These are phyloP conservation scores for Pilatotrama ljubarskyi DNA, from an alignment of 768 basidiomycete genomes.

Conservation along the genomic window DNA sequence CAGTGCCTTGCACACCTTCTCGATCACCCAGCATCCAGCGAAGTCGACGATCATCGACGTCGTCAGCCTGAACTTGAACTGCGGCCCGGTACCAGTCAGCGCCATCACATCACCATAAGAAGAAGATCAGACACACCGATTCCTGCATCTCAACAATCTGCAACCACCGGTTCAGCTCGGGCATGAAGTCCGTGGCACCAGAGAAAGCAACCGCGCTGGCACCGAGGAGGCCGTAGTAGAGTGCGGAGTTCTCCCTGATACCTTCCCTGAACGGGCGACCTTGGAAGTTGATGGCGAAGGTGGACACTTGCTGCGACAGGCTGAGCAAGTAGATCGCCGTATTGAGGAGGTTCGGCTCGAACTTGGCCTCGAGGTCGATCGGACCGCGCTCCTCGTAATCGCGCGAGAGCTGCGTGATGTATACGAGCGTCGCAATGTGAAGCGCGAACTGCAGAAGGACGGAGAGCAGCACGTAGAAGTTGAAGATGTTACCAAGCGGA, in stretches of 20 bases:
- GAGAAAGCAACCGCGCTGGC: constrained; percentile 90
- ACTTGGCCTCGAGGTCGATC: constrained; percentile 95
- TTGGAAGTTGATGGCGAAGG: constrained; percentile 97
- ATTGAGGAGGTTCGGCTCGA: constrained; percentile 92
- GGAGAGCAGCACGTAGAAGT: constrained; percentile 90
- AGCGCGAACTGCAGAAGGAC: constrained; percentile 92
- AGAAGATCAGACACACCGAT: constrained; percentile 49
- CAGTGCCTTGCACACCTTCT: constrained; percentile 76
- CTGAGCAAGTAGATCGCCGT: constrained; percentile 96
- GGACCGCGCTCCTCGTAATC: constrained; percentile 72
- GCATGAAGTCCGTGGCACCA: constrained; percentile 92
- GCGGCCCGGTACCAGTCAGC: background rate
- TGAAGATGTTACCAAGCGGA: constrained; percentile 95
- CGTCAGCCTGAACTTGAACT: constrained; percentile 87
- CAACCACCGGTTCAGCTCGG: constrained; percentile 94
- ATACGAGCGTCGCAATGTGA: constrained; percentile 87
- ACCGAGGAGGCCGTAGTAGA: constrained; percentile 90
- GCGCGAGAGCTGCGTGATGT: constrained; percentile 88
- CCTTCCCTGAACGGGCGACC: constrained; percentile 98
- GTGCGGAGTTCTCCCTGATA: constrained; percentile 91
- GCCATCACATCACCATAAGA: background rate
- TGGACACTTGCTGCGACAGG: constrained; percentile 96
- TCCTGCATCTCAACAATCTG: constrained; percentile 91
- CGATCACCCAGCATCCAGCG: constrained; percentile 82
- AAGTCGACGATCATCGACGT: constrained; percentile 86